Percentiles rank a stretch among this genome's conserved stretches.
These are phyloP conservation scores for Zopfia rhizophila DNA, from an alignment of 2,329 filamentous ascomycete genomes.

Conservation along the genomic window DNA sequence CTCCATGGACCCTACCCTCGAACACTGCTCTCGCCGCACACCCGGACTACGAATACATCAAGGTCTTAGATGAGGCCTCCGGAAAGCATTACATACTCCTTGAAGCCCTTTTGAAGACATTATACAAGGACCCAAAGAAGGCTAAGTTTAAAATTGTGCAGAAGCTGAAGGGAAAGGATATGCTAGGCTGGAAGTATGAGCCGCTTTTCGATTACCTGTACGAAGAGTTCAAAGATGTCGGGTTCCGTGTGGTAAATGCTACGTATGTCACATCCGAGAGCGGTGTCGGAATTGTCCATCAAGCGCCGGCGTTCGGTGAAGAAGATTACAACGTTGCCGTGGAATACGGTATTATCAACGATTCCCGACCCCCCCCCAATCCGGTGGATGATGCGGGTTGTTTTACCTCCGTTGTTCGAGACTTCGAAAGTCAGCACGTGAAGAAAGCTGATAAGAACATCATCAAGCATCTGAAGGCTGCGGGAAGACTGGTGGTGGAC, in stretches of 20 bases:
- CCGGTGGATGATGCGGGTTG: slow-evolving; percentile 86
- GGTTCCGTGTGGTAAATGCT: slow-evolving; percentile 84
- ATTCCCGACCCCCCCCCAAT: slow-evolving; percentile 83
- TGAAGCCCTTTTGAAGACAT: slow-evolving; percentile 79
- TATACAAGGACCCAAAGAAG: slow-evolving; percentile 97
- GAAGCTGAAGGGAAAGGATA: slow-evolving; percentile 82
- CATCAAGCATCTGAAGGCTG: slow-evolving; percentile 84
- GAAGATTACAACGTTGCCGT: slow-evolving; percentile 91
- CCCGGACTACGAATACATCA: slow-evolving; percentile 86
- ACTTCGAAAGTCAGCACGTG: slow-evolving; percentile 88
- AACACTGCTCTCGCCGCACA: slow-evolving; percentile 81
- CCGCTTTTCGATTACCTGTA: slow-evolving; percentile 92
- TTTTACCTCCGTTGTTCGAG: slow-evolving; percentile 79
- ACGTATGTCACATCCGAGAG: slow-evolving; percentile 89
- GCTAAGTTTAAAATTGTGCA: slow-evolving; percentile 87
- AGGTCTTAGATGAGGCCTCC: slow-evolving; percentile 83
- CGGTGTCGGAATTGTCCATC: slow-evolving; percentile 93
- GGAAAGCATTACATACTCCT: slow-evolving; percentile 87
- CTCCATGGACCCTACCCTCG: slow-evolving; percentile 86
- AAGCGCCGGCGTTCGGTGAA: slow-evolving; percentile 92
- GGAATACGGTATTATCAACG: slow-evolving; percentile 79
- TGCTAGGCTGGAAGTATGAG: slow-evolving; percentile 89
- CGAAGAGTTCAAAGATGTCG: slow-evolving; percentile 85
- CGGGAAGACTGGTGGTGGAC: slow-evolving; percentile 81
- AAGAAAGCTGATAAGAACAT: slow-evolving; percentile 94